Percentiles rank a stretch among this genome's conserved stretches.
These are phyloP conservation scores for Pseudogymnoascus sp. DNA, from an alignment of 2,329 filamentous ascomycete genomes.

Conservation along the genomic window DNA sequence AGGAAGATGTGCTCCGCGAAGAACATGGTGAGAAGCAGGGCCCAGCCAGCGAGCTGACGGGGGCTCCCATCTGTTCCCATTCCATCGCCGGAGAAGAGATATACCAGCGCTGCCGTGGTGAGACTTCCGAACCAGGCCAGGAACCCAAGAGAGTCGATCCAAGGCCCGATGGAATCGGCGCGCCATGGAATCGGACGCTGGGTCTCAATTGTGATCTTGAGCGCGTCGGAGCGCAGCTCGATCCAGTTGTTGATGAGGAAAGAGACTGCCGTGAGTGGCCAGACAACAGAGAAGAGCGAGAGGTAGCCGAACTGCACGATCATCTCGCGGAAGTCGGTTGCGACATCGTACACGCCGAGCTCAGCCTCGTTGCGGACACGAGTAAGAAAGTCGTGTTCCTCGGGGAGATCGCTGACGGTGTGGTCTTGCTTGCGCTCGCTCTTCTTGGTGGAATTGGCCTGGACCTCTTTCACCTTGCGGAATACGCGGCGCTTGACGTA, in stretches of 20 bases:
- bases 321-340: slow-evolving; percentile 88
- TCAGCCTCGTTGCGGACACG: slow-evolving; percentile 77
- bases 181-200: slow-evolving; percentile 84
- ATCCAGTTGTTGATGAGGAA: slow-evolving; percentile 96
- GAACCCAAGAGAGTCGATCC: slow-evolving; percentile 77
- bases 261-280: slow-evolving; percentile 83
- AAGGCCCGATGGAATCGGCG: slow-evolving; percentile 88
- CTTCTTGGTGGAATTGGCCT: slow-evolving; percentile 50
- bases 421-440: slow-evolving; percentile 24
- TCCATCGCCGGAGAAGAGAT: slow-evolving; percentile 69
- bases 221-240: slow-evolving; percentile 82
- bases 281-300: slow-evolving; percentile 83
- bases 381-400: slow-evolving; percentile 71
- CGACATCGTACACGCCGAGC: slow-evolving; percentile 79
- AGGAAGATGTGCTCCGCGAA: slow-evolving; percentile 86
- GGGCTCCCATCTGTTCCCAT: slow-evolving; percentile 58
- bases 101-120: slow-evolving; percentile 79
- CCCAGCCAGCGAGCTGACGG: slow-evolving; percentile 67
- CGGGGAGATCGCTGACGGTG: slow-evolving; percentile 55
- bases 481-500: slow-evolving; percentile 72
- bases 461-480: slow-evolving; percentile 69
- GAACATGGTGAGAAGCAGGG: slow-evolving; percentile 70
- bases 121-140: slow-evolving; percentile 90
- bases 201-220: slow-evolving; percentile 88
- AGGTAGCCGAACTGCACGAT: slow-evolving; percentile 80